Evolutionary conservation across 2,329 filamentous ascomycete genomes (phyloP).

Genomic region (Penicillium expansum): DNA sequence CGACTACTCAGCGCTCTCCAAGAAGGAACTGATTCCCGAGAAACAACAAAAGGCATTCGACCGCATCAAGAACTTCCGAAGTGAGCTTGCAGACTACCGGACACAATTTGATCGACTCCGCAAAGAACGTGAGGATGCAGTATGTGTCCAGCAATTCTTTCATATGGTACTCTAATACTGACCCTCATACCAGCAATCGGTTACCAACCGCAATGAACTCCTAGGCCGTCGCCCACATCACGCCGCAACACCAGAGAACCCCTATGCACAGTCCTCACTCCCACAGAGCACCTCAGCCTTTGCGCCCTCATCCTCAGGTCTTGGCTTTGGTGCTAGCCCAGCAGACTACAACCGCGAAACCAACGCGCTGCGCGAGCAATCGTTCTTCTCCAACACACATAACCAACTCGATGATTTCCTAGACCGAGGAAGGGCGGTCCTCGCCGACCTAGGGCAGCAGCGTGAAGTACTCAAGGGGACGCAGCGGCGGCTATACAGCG

Average conservation of each 20-base stretch:
- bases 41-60: conserved; percentile 91
- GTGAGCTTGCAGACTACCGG: conserved; percentile 77
- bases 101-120: conserved; percentile 75
- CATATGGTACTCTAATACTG: background rate
- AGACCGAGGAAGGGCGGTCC: conserved; percentile 82
- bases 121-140: conserved; percentile 70
- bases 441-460: conserved; percentile 85
- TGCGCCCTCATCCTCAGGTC: conserved; percentile 36
- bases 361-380: conserved; percentile 85
- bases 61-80: conserved; percentile 78
- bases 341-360: conserved; percentile 67
- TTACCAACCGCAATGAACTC: conserved; percentile 74
- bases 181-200: conserved; percentile 46
- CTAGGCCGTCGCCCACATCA: conserved; percentile 79
- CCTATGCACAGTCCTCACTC: conserved; percentile 67
- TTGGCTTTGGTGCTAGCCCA: conserved; percentile 47
- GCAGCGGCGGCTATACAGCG: conserved; percentile 83
- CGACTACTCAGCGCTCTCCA: conserved; percentile 81
- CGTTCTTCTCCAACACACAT: conserved; percentile 79
- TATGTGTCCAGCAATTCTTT: conserved; percentile 32
- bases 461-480: conserved; percentile 93
- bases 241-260: conserved; percentile 83
- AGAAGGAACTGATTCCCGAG: conserved; percentile 82
- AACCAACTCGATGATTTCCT: conserved; percentile 90
- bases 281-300: conserved; percentile 43